phyloP scores from a whole-genome alignment of 148 eudicot genomes.

The Chenopodium berlandieri region DNA sequence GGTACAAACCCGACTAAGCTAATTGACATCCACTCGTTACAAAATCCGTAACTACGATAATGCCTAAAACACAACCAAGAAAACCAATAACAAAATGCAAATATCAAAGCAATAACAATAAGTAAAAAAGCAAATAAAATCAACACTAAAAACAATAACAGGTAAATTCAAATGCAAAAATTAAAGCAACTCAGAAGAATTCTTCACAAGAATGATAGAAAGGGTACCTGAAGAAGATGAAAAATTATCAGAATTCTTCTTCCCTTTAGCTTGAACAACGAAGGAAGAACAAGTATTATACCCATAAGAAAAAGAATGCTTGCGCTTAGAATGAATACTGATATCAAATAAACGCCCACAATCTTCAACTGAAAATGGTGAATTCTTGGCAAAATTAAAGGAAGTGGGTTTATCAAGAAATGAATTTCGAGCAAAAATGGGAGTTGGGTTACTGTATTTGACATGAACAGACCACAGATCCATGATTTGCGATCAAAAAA shows the following conservation, averaged over 20 bases:
- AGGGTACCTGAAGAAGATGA: slow-evolving; percentile 52
- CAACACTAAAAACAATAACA: background rate
- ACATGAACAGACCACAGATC: slow-evolving; percentile 74
- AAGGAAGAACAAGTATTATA: slow-evolving; percentile 24
- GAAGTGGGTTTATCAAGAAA: background rate
- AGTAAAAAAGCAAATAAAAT: background rate
- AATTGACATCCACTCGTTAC: background rate
- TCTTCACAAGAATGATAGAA: slow-evolving; percentile 13
- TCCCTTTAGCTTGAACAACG: slow-evolving; percentile 49
- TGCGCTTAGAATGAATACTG: slow-evolving; percentile 30
- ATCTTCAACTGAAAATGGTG: slow-evolving; percentile 28
- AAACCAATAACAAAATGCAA: background rate
- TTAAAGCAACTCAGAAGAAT: background rate
- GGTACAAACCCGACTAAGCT: background rate
- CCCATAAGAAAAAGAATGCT: slow-evolving; percentile 13
- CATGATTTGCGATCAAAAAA: slow-evolving; percentile 30
- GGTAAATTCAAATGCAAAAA: background rate
- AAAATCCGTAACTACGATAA: background rate
- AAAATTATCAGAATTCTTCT: slow-evolving; percentile 54
- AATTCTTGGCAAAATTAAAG: slow-evolving; percentile 23
- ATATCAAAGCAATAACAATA: too few species aligned
- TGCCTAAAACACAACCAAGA: background rate
- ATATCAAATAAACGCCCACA: slow-evolving; percentile 42
- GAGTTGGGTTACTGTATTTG: slow-evolving; percentile 39
- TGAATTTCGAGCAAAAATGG: slow-evolving; percentile 22